phyloP scores from a whole-genome alignment of 2,329 filamentous ascomycete genomes.

The Pseudogymnoascus sp. region DNA sequence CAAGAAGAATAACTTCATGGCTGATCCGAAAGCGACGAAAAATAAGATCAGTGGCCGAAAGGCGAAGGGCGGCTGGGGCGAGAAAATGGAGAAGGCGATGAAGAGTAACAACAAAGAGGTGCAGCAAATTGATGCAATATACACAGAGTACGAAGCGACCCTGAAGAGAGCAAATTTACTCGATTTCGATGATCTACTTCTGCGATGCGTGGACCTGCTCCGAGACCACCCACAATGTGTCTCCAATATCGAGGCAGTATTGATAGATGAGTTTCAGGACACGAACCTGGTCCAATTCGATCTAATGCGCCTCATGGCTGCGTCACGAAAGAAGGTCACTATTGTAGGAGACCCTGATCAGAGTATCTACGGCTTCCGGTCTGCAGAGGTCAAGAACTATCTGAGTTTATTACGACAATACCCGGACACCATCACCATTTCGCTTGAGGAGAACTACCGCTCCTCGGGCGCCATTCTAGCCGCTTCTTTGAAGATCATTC shows the following conservation, averaged over 20 bases:
- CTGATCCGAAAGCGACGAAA: constrained; percentile 66
- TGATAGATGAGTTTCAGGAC: constrained; percentile 97
- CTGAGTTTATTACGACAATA: constrained; percentile 71
- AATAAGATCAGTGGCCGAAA: constrained; percentile 69
- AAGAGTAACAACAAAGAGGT: constrained; percentile 41
- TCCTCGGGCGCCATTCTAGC: constrained; percentile 80
- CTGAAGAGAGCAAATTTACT: constrained; percentile 72
- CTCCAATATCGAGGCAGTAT: constrained; percentile 78
- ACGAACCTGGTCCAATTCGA: constrained; percentile 95
- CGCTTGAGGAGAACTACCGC: constrained; percentile 89
- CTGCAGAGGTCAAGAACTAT: constrained; percentile 86
- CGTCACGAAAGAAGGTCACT: constrained; percentile 68
- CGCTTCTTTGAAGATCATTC: constrained; percentile 76
- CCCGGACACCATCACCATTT: constrained; percentile 70
- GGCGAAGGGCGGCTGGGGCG: constrained; percentile 40
- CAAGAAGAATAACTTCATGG: constrained; percentile 60
- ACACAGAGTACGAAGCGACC: constrained; percentile 70
- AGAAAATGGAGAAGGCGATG: constrained; percentile 22
- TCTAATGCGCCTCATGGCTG: constrained; percentile 81
- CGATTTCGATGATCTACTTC: constrained; percentile 88
- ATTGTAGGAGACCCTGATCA: constrained; percentile 96
- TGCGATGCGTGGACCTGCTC: constrained; percentile 76
- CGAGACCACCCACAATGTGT: constrained; percentile 70
- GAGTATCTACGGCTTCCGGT: constrained; percentile 94
- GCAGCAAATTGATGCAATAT: constrained; percentile 63